Evolutionary conservation across 768 basidiomycete genomes (phyloP).

Genomic region (Lactarius trivialis): DNA sequence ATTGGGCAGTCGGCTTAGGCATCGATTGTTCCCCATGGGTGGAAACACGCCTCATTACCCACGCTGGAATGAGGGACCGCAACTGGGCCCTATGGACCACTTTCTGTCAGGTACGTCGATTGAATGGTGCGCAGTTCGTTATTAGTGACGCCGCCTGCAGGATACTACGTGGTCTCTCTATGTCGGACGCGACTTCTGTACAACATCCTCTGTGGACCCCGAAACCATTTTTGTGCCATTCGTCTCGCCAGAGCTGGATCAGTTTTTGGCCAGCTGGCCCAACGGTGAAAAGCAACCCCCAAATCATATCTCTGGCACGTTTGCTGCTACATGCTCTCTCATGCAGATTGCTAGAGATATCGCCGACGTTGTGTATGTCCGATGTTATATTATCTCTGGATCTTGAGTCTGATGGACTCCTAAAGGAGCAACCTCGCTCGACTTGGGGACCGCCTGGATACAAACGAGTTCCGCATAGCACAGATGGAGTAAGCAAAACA

Average conservation of each 20-base stretch:
- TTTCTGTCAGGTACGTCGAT: conserved; percentile 41
- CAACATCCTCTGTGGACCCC: conserved; percentile 35
- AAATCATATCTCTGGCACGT: conserved; percentile 19
- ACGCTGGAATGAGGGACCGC: conserved; percentile 49
- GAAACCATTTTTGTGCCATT: conserved; percentile 41
- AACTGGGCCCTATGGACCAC: conserved; percentile 57
- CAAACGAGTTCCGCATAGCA: conserved; percentile 19
- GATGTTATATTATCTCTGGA: not conserved
- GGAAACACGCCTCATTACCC: conserved; percentile 42
- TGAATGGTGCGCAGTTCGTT: not conserved
- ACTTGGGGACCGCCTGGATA: conserved; percentile 11
- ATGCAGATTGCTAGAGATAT: conserved; percentile 22
- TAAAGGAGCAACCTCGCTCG: conserved; percentile 21
- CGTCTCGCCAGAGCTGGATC: conserved; percentile 45
- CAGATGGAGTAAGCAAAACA: conserved; percentile 21
- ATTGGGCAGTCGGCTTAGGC: conserved; percentile 44
- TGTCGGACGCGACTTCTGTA: conserved; percentile 55
- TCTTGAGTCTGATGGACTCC: not conserved
- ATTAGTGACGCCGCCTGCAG: conserved; percentile 25
- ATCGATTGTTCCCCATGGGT: conserved; percentile 55
- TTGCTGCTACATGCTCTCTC: conserved; percentile 20
- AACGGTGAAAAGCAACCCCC: conserved; percentile 28
- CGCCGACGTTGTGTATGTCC: conserved; percentile 18
- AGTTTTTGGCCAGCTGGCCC: conserved; percentile 40
- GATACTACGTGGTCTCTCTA: conserved; percentile 63